Evolutionary conservation across 73 alveolate genomes (phyloP).

Genomic region (Halteria grandinella): DNA sequence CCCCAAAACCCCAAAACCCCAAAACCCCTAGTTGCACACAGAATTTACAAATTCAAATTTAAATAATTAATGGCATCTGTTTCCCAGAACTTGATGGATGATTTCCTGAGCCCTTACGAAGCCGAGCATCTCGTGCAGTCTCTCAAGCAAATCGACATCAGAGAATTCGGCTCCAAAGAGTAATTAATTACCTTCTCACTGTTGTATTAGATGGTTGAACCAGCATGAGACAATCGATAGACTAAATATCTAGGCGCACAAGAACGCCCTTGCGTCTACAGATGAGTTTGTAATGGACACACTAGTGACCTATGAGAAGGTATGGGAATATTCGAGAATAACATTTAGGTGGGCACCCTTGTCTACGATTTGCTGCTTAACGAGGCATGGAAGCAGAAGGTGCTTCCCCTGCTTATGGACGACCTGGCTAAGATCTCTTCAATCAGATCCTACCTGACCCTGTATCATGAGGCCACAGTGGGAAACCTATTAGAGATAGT

Average conservation of each 20-base stretch:
- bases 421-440: conserved; percentile 69
- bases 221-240: conserved; percentile 81
- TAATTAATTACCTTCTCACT: background rate
- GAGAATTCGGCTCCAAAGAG: conserved; percentile 69
- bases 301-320: conserved; percentile 90
- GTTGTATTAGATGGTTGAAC: conserved; percentile 65
- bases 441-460: conserved; percentile 60
- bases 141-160: conserved; percentile 59
- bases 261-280: conserved; percentile 73
- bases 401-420: conserved; percentile 70
- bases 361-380: conserved; percentile 88
- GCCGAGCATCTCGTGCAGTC: conserved; percentile 86
- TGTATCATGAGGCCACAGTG: conserved; percentile 96
- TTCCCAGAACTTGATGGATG: conserved; percentile 41
- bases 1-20: background rate
- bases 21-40: background rate
- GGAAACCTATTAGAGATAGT: conserved; percentile 95
- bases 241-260: conserved; percentile 82
- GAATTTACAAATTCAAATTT: too few species aligned
- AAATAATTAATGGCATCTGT: too few species aligned
- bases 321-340: conserved; percentile 67
- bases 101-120: conserved; percentile 85
- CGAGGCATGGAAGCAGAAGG: conserved; percentile 88
- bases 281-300: conserved; percentile 95
- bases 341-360: conserved; percentile 80